These are phyloP conservation scores for Penicillium daleae DNA, from an alignment of 495 filamentous ascomycete species.

Conservation along the genomic window DNA sequence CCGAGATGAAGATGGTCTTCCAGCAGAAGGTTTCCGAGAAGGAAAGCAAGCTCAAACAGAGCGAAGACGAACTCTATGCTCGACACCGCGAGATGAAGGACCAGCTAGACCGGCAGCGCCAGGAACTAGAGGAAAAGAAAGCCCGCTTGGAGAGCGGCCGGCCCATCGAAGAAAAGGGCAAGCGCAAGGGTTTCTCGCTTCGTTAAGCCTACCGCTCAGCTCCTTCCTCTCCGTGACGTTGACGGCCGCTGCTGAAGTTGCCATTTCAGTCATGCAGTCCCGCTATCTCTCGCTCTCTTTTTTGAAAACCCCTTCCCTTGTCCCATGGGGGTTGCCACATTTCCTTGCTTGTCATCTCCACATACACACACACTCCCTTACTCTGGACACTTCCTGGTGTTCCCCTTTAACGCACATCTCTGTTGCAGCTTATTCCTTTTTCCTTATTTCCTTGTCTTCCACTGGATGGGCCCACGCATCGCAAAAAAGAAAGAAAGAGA, in stretches of 20 bases:
- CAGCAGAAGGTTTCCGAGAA: constrained; percentile 99
- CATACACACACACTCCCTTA: constrained; percentile 30
- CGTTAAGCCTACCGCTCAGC: constrained; percentile 58
- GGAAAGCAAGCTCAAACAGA: constrained; percentile 98
- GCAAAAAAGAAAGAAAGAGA: constrained; percentile 23
- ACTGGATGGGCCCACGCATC: constrained; percentile 38
- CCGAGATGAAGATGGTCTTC: constrained; percentile 99
- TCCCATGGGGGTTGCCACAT: constrained; percentile 11
- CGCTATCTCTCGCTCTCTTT: constrained; percentile 22
- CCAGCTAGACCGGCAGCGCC: constrained; percentile 90
- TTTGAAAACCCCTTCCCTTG: not conserved
- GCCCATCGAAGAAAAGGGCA: constrained; percentile 91
- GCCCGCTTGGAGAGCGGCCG: constrained; percentile 86
- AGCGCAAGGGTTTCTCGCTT: constrained; percentile 97
- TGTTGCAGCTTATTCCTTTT: constrained; percentile 15
- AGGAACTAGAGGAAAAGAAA: constrained; percentile 98
- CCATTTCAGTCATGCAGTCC: constrained; percentile 20
- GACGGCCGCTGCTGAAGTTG: constrained; percentile 30
- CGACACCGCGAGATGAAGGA: constrained; percentile 99
- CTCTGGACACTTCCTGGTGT: not conserved
- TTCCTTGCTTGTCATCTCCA: constrained; percentile 42
- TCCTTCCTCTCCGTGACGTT: constrained; percentile 25
- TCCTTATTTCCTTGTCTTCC: constrained; percentile 26
- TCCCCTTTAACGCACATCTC: constrained; percentile 23
- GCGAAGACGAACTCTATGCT: constrained; percentile 97